Evolutionary conservation across 192 early-diverging fungal genomes (phyloP).

Genomic region (Geranomyces variabilis): DNA sequence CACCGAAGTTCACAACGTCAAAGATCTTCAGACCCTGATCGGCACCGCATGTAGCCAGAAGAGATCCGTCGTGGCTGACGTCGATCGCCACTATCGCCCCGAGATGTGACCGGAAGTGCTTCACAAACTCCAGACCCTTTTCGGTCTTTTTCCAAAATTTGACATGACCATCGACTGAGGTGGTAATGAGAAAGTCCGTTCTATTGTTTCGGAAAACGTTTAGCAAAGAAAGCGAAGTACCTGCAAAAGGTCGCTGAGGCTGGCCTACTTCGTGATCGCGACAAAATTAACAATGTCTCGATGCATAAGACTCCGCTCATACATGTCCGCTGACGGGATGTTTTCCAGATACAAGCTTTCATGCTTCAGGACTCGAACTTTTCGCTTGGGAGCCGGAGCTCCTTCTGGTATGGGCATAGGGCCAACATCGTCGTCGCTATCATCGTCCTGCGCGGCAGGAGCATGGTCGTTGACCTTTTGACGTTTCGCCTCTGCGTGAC

Average conservation of each 20-base stretch:
- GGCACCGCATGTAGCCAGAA: conserved; percentile 79
- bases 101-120: conserved; percentile 91
- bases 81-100: conserved; percentile 59
- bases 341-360: conserved; percentile 78
- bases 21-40: conserved; percentile 92
- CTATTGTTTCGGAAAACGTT: conserved; percentile 29
- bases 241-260: no score
- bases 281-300: conserved; percentile 84
- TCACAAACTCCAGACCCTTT: conserved; percentile 96
- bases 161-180: conserved; percentile 92
- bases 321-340: conserved; percentile 89
- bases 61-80: conserved; percentile 65
- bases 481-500: not conserved
- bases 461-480: conserved; percentile 10
- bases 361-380: conserved; percentile 45
- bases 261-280: conserved; percentile 57
- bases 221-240: no score
- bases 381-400: conserved; percentile 26
- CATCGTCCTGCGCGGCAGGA: conserved; percentile 5
- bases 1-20: conserved; percentile 95
- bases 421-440: conserved; percentile 40
- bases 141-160: conserved; percentile 99
- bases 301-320: conserved; percentile 96
- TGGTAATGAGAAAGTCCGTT: conserved; percentile 92
- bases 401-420: conserved; percentile 32